A percentile compares a stretch with the other conserved stretches of the same genome.
phyloP scores from a whole-genome alignment of 371 early-diverging fungal species.

The Apophysomyces trapeziformis region DNA sequence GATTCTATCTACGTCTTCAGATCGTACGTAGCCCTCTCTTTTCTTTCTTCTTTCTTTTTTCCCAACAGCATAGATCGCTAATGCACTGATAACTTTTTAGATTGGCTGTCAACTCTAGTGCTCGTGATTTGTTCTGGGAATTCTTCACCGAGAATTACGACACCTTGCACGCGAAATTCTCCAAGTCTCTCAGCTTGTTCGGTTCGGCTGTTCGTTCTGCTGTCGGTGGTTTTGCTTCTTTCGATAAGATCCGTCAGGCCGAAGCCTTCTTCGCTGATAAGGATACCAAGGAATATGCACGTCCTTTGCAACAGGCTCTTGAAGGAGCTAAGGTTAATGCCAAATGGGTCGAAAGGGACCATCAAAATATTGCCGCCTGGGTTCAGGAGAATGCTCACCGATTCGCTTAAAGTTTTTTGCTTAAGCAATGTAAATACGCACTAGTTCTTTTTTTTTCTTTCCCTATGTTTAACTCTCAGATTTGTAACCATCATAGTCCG shows the following conservation, averaged over 20 bases:
- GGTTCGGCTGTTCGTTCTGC: conserved; percentile 72
- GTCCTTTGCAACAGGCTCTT: conserved; percentile 82
- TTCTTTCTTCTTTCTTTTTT: no score
- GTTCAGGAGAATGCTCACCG: conserved; percentile 31
- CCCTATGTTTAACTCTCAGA: no score
- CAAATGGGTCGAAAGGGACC: conserved; percentile 81
- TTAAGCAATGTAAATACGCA: conserved; percentile 2
- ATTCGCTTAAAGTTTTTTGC: conserved; percentile 18
- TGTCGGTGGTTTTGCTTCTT: conserved; percentile 72
- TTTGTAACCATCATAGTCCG: no score
- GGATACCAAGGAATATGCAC: conserved; percentile 73
- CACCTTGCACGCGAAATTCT: conserved; percentile 68
- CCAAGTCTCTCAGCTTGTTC: conserved; percentile 74
- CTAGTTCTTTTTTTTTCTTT: no score
- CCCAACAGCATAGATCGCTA: background rate
- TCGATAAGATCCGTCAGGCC: conserved; percentile 68
- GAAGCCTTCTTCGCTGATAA: conserved; percentile 77
- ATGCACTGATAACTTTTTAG: conserved; percentile 1
- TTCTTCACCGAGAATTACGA: conserved; percentile 81
- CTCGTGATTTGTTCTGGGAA: conserved; percentile 76
- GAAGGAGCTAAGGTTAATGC: conserved; percentile 83
- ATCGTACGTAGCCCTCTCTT: conserved; percentile 26
- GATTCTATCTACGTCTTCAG: conserved; percentile 74
- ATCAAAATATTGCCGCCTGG: conserved; percentile 77
- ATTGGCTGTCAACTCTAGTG: conserved; percentile 62